phyloP scores from a whole-genome alignment of 2,329 filamentous ascomycete species.

The Corynespora cassiicola region DNA sequence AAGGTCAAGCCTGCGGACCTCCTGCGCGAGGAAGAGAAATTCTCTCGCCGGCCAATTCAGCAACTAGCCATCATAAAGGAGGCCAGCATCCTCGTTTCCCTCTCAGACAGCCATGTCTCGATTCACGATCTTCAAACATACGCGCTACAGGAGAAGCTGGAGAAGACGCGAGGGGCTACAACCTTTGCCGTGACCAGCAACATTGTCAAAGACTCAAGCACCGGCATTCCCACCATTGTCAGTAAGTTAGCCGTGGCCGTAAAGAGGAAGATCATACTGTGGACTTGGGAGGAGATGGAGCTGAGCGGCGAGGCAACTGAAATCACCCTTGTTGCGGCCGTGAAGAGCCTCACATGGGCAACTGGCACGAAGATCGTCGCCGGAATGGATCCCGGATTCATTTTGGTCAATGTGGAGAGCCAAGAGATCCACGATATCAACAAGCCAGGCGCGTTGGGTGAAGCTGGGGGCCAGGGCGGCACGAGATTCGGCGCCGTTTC shows the following conservation, averaged over 20 bases:
- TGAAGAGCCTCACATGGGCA: constrained; percentile 91
- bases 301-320: constrained; percentile 76
- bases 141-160: constrained; percentile 78
- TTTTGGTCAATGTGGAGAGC: constrained; percentile 83
- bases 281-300: constrained; percentile 97
- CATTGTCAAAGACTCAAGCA: constrained; percentile 86
- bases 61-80: constrained; percentile 97
- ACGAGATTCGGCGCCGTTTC: constrained; percentile 83
- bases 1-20: constrained; percentile 71
- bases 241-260: constrained; percentile 90
- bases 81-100: constrained; percentile 85
- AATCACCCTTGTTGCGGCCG: constrained; percentile 79
- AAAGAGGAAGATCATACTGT: constrained; percentile 86
- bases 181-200: constrained; percentile 95
- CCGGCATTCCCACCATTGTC: constrained; percentile 90
- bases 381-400: constrained; percentile 90
- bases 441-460: constrained; percentile 75
- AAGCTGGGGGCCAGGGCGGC: constrained; percentile 67
- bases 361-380: constrained; percentile 85
- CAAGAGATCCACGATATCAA: constrained; percentile 78
- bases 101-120: constrained; percentile 88
- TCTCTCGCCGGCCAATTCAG: constrained; percentile 87
- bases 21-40: constrained; percentile 90
- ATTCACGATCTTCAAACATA: constrained; percentile 90
- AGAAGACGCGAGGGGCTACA: constrained; percentile 84